Percentiles rank a stretch among this genome's conserved stretches.
Conservation (phyloP, 768 basidiomycete genomes). For the Suillus plorans region DNA sequence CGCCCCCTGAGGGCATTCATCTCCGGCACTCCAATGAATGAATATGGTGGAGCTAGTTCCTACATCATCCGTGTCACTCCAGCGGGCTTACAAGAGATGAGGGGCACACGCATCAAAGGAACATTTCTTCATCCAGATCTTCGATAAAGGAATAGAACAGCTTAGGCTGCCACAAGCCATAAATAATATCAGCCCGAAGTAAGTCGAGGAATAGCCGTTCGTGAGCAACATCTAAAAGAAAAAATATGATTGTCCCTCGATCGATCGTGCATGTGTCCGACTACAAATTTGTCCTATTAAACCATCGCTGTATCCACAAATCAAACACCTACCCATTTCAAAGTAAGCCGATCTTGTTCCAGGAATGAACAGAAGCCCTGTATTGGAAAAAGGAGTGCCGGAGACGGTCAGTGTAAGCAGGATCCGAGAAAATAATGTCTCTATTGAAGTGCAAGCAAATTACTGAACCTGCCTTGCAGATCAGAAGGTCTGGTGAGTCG, state of each 20-base stretch:
- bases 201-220: not conserved
- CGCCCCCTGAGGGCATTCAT: not conserved
- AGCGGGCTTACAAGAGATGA: not conserved
- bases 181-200: not conserved
- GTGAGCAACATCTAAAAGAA: not conserved
- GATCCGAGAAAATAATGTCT: too few species aligned
- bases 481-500: too few species aligned
- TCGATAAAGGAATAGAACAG: slow-evolving; percentile 22
- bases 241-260: not conserved
- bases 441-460: too few species aligned
- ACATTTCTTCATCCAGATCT: not conserved
- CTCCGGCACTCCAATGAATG: not conserved
- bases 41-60: not conserved
- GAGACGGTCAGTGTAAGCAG: too few species aligned
- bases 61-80: not conserved
- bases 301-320: too few species aligned
- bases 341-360: too few species aligned
- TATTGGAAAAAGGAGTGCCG: too few species aligned
- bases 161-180: slow-evolving; percentile 4
- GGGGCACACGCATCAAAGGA: not conserved
- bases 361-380: too few species aligned
- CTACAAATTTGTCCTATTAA: too few species aligned
- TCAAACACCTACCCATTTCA: too few species aligned
- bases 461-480: too few species aligned
- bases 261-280: too few species aligned